Evolutionary conservation across 2,329 filamentous ascomycete genomes (phyloP).

Genomic region (Monosporascus sp.): DNA sequence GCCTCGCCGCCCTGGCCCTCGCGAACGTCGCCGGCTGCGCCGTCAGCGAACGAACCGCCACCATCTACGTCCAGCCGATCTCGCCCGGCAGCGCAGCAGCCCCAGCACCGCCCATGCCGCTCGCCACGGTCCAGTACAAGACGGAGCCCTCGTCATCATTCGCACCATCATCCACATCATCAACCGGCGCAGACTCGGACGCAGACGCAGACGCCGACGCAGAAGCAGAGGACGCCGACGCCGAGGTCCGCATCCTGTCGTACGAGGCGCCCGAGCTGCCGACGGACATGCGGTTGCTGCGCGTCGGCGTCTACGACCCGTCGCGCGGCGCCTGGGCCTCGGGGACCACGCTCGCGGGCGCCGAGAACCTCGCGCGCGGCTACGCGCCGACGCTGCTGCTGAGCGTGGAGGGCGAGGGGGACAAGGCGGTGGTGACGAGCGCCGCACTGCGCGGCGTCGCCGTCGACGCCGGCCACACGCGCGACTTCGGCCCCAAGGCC

Average conservation of each 20-base stretch:
- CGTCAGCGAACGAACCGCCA: constrained; percentile 35
- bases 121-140: constrained; percentile 55
- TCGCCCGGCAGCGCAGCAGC: constrained; percentile 20
- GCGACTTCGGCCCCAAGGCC: constrained; percentile 59
- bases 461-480: constrained; percentile 59
- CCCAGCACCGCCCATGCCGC: constrained; percentile 44
- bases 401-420: constrained; percentile 37
- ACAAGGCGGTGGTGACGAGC: constrained; percentile 37
- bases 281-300: constrained; percentile 41
- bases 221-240: not conserved
- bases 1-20: constrained; percentile 33
- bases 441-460: constrained; percentile 48
- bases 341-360: constrained; percentile 49
- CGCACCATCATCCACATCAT: too few species aligned
- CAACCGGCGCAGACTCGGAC: constrained; percentile 10
- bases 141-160: constrained; percentile 7
- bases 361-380: constrained; percentile 55
- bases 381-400: constrained; percentile 53
- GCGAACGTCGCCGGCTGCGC: constrained; percentile 33
- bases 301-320: constrained; percentile 53
- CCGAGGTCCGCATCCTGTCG: constrained; percentile 40
- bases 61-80: constrained; percentile 51
- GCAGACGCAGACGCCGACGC: constrained; percentile 24
- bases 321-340: constrained; percentile 42
- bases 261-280: constrained; percentile 53